phyloP scores from a whole-genome alignment of 2,329 filamentous ascomycete genomes.

The Fusarium hainanense region DNA sequence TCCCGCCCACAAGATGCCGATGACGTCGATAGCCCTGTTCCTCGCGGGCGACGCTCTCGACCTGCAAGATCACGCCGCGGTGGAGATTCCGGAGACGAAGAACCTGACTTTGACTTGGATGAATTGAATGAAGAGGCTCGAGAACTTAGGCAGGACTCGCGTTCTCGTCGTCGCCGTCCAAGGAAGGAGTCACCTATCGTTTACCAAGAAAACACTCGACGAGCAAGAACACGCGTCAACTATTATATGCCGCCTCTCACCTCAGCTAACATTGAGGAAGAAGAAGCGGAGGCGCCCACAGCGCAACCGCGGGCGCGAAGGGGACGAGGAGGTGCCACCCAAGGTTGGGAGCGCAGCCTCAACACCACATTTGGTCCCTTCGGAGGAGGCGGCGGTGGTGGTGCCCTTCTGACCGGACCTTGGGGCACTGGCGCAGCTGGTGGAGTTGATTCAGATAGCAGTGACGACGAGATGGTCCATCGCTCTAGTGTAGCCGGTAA shows the following conservation, averaged over 20 bases:
- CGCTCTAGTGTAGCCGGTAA: constrained; percentile 68
- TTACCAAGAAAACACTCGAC: constrained; percentile 66
- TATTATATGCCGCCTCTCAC: constrained; percentile 84
- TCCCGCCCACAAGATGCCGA: constrained; percentile 54
- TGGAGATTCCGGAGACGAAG: constrained; percentile 67
- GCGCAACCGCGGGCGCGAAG: constrained; percentile 76
- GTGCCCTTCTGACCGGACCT: constrained; percentile 78
- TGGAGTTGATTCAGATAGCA: constrained; percentile 92
- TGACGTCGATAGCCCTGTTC: constrained; percentile 61
- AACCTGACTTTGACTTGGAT: constrained; percentile 68
- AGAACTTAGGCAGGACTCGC: constrained; percentile 67
- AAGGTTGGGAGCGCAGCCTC: constrained; percentile 79
- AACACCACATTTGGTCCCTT: constrained; percentile 95
- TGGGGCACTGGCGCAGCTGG: constrained; percentile 80
- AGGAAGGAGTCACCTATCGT: constrained; percentile 66
- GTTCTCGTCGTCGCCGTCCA: constrained; percentile 63
- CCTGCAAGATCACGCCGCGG: constrained; percentile 61
- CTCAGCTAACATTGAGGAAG: constrained; percentile 73
- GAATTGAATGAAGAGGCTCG: constrained; percentile 74
- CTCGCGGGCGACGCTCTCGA: constrained; percentile 60
- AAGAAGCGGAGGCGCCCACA: constrained; percentile 75
- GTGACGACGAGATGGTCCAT: constrained; percentile 86
- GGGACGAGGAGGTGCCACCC: constrained; percentile 68
- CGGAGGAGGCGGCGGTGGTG: constrained; percentile 80
- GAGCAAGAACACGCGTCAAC: constrained; percentile 73